Conservation (phyloP, 352 stramenopile genomes). For the Pythium scleroteichum region DNA sequence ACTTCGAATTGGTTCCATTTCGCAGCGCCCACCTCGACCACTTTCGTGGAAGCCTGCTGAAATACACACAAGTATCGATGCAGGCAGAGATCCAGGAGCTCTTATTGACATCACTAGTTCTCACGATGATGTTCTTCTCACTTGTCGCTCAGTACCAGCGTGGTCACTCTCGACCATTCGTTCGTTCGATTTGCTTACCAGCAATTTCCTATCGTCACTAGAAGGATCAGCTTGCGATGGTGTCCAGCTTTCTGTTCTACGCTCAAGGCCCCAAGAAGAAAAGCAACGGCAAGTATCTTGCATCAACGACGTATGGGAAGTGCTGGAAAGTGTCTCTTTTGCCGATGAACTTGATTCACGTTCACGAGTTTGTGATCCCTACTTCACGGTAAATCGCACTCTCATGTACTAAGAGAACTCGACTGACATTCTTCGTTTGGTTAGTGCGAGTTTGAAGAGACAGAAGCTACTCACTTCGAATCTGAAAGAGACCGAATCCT, state of each 20-base stretch:
- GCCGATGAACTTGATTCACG: constrained; percentile 19
- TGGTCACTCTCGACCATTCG: constrained; percentile 48
- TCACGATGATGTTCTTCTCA: constrained; percentile 12
- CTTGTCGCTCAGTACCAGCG: constrained; percentile 35
- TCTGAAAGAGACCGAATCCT: neutral
- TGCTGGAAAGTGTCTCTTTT: constrained; percentile 43
- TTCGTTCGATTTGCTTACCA: constrained; percentile 61
- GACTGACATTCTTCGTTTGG: too few relatives aligned
- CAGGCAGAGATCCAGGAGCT: neutral
- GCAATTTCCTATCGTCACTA: constrained; percentile 57
- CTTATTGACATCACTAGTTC: constrained; percentile 13
- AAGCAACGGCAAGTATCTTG: constrained; percentile 39
- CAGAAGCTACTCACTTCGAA: constrained; percentile 20
- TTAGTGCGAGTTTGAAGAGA: constrained; percentile 6
- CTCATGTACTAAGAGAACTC: too few relatives aligned
- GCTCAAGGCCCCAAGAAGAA: constrained; percentile 20
- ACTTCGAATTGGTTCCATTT: constrained; percentile 14
- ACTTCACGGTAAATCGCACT: neutral
- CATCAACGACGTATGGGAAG: constrained; percentile 44
- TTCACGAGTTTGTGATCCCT: neutral
- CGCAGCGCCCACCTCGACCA: neutral
- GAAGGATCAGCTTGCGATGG: constrained; percentile 15
- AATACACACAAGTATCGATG: neutral
- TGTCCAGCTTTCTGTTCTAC: neutral
- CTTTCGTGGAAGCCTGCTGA: constrained; percentile 9